phyloP scores from a whole-genome alignment of 768 basidiomycete species.

The Suillus fuscotomentosus region DNA sequence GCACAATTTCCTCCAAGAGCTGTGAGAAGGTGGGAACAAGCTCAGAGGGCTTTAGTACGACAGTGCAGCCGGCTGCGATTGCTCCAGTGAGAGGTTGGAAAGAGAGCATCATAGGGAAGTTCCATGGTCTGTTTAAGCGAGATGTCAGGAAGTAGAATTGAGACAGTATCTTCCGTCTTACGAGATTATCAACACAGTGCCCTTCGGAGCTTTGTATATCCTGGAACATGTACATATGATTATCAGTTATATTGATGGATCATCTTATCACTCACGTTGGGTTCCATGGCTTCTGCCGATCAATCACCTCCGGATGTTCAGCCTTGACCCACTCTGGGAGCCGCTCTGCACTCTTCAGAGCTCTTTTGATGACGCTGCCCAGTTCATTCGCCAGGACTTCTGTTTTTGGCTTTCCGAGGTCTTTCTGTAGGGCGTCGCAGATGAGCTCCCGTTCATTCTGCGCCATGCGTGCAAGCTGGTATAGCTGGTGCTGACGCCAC shows the following conservation, averaged over 20 bases:
- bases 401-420: constrained; percentile 47
- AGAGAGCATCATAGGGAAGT: constrained; percentile 56
- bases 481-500: constrained; percentile 68
- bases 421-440: constrained; percentile 37
- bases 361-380: constrained; percentile 38
- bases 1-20: constrained; percentile 53
- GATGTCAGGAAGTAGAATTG: neutral
- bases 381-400: constrained; percentile 44
- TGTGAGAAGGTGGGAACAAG: constrained; percentile 42
- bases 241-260: neutral
- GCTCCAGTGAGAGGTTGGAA: constrained; percentile 66
- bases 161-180: constrained; percentile 28
- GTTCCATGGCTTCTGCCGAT: constrained; percentile 48
- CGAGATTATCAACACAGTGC: constrained; percentile 60
- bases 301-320: constrained; percentile 34
- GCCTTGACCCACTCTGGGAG: constrained; percentile 60
- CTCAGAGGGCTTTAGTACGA: constrained; percentile 68
- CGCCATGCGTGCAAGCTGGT: constrained; percentile 58
- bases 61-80: constrained; percentile 72
- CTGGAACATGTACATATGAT: constrained; percentile 7
- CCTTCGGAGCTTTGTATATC: constrained; percentile 57
- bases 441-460: constrained; percentile 60
- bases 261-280: constrained; percentile 33
- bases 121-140: constrained; percentile 52
- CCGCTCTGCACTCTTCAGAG: constrained; percentile 42